Percentiles rank a stretch among this genome's conserved stretches.
Conservation (phyloP, 495 filamentous ascomycete genomes). For the Aspergillus nidulans region DNA sequence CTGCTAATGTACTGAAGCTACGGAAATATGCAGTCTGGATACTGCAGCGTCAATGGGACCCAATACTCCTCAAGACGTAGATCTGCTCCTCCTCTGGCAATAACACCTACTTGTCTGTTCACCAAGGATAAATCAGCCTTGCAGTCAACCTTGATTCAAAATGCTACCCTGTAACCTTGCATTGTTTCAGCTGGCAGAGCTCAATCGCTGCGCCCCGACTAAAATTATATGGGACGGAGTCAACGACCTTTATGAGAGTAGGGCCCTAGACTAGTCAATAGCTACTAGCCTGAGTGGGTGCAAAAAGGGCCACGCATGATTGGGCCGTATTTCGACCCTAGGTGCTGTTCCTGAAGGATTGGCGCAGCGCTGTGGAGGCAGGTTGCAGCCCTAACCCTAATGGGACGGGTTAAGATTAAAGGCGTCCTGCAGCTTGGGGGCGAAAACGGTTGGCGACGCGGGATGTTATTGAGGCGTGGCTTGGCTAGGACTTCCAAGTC, state of each 20-base stretch:
- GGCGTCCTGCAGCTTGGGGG: neutral
- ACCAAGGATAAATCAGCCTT: too few relatives aligned
- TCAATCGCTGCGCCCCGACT: neutral
- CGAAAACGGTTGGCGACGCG: neutral
- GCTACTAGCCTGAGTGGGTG: neutral
- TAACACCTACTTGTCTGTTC: too few relatives aligned
- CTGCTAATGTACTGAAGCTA: too few relatives aligned
- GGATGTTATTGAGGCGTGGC: neutral
- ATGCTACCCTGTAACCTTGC: too few relatives aligned
- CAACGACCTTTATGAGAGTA: neutral
- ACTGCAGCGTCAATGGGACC: too few relatives aligned
- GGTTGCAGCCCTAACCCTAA: neutral
- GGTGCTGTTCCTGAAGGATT: neutral
- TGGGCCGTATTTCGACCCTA: neutral
- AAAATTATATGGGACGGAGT: neutral
- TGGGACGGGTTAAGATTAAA: neutral
- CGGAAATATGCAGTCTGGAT: too few relatives aligned
- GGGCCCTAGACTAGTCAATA: too few relatives aligned
- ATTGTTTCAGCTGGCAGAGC: too few relatives aligned
- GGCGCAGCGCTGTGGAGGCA: too few relatives aligned
- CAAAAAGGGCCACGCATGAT: neutral
- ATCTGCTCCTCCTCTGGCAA: too few relatives aligned
- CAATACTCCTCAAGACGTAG: too few relatives aligned
- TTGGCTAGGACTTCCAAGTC: neutral
- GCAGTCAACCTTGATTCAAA: too few relatives aligned